These are phyloP conservation scores for Rubia yunnanensis DNA, from an alignment of 257 asterid species.

Conservation along the genomic window DNA sequence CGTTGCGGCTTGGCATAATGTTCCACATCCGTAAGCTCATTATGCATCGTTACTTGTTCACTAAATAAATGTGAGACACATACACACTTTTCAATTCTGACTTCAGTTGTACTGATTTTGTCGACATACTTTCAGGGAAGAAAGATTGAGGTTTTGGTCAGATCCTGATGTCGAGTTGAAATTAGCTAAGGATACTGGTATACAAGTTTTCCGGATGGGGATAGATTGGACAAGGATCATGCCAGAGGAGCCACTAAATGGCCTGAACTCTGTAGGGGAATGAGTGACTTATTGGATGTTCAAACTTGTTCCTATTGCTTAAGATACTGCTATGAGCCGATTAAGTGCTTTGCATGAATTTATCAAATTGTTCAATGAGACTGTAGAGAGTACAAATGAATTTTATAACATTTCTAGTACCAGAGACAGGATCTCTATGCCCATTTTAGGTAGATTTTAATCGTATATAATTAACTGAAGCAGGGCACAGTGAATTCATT, in stretches of 20 bases:
- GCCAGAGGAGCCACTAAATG: conserved; percentile 77
- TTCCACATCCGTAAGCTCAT: conserved; percentile 82
- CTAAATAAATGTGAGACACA: not conserved
- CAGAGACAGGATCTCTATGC: not conserved
- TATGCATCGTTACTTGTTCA: not conserved
- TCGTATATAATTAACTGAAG: not conserved
- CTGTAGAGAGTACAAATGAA: not conserved
- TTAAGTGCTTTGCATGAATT: not conserved
- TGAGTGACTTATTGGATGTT: not conserved
- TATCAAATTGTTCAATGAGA: not conserved
- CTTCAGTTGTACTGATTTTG: not conserved
- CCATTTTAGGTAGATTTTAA: not conserved
- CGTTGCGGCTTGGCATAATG: conserved; percentile 97
- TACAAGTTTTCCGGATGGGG: conserved; percentile 91
- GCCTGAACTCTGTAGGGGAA: conserved; percentile 51
- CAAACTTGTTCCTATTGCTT: not conserved
- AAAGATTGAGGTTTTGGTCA: conserved; percentile 93
- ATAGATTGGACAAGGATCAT: conserved; percentile 94
- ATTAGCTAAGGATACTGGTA: conserved; percentile 83
- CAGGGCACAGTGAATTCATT: not conserved
- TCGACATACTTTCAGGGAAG: conserved; percentile 56
- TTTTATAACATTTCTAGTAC: not conserved
- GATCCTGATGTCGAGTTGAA: conserved; percentile 92
- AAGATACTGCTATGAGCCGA: not conserved
- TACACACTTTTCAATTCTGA: not conserved